These are phyloP conservation scores for Crucihimalaya himalaica DNA, from an alignment of 345 rosid genomes.

Conservation along the genomic window DNA sequence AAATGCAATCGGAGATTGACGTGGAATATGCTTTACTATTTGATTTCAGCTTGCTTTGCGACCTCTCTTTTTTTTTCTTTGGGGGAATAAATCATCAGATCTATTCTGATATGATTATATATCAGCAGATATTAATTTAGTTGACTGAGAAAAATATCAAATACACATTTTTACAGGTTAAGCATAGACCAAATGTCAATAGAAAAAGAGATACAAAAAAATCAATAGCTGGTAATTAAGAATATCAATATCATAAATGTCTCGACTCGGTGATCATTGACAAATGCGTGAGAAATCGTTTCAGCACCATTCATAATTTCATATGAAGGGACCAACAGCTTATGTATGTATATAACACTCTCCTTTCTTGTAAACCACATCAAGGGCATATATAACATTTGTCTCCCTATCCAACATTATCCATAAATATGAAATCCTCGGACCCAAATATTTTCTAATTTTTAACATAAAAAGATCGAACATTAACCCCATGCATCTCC, in stretches of 20 bases:
- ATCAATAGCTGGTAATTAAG: background rate
- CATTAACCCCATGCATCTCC: slow-evolving; percentile 5
- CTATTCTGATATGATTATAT: slow-evolving; percentile 18
- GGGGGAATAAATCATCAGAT: slow-evolving; percentile 27
- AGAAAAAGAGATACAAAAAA: background rate
- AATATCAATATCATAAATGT: too few relatives aligned
- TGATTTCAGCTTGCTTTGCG: slow-evolving; percentile 6
- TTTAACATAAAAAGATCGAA: background rate
- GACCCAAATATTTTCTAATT: background rate
- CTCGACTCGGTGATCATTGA: background rate
- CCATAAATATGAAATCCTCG: background rate
- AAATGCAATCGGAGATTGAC: slow-evolving; percentile 28
- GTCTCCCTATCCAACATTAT: slow-evolving; percentile 24
- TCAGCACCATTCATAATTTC: too few relatives aligned
- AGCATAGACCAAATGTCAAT: background rate
- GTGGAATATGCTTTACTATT: slow-evolving; percentile 37
- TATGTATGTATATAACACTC: background rate
- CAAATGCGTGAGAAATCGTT: too few relatives aligned
- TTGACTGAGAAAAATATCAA: slow-evolving; percentile 16
- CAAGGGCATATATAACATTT: slow-evolving; percentile 10
- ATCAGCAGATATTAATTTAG: background rate
- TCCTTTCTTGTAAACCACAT: slow-evolving; percentile 12
- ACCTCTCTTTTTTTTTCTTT: slow-evolving; percentile 10
- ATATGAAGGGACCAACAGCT: too few relatives aligned
- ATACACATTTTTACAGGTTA: background rate